phyloP scores from a whole-genome alignment of 2,329 filamentous ascomycete species.

The Myriosclerotinia curreyana region DNA sequence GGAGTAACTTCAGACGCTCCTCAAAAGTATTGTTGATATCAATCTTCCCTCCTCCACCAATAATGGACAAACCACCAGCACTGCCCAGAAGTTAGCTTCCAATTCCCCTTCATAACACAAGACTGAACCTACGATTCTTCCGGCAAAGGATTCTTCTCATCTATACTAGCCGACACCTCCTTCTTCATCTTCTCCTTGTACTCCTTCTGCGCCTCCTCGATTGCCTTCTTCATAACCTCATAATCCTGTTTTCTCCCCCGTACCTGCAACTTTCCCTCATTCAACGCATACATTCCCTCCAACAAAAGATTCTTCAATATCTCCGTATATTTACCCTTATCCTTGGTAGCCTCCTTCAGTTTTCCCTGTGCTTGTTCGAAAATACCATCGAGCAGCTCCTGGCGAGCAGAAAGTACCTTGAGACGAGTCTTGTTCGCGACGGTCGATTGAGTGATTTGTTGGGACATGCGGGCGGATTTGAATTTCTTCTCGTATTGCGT shows the following conservation, averaged over 20 bases:
- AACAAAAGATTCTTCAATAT: conserved; percentile 78
- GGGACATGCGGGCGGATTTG: conserved; percentile 96
- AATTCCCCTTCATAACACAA: background rate
- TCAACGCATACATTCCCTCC: conserved; percentile 85
- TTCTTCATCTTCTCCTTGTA: conserved; percentile 76
- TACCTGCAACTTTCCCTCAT: conserved; percentile 73
- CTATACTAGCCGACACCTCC: conserved; percentile 66
- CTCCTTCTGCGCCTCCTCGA: conserved; percentile 71
- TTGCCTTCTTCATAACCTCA: conserved; percentile 71
- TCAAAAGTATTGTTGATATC: conserved; percentile 99
- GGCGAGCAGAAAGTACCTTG: conserved; percentile 79
- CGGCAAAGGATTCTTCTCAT: conserved; percentile 75
- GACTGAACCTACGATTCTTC: conserved; percentile 72
- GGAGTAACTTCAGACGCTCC: conserved; percentile 79
- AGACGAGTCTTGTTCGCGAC: conserved; percentile 95
- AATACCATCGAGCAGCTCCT: conserved; percentile 86
- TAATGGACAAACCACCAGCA: conserved; percentile 75
- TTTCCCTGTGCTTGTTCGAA: conserved; percentile 78
- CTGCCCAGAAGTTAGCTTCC: conserved; percentile 47
- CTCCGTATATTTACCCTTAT: conserved; percentile 70
- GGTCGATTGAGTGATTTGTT: conserved; percentile 97
- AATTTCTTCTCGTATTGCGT: conserved; percentile 95
- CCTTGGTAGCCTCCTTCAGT: conserved; percentile 63
- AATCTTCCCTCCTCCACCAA: conserved; percentile 87
- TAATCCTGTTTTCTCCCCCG: conserved; percentile 78